phyloP scores from a whole-genome alignment of 768 basidiomycete species.

The Psilocybe azurescens region DNA sequence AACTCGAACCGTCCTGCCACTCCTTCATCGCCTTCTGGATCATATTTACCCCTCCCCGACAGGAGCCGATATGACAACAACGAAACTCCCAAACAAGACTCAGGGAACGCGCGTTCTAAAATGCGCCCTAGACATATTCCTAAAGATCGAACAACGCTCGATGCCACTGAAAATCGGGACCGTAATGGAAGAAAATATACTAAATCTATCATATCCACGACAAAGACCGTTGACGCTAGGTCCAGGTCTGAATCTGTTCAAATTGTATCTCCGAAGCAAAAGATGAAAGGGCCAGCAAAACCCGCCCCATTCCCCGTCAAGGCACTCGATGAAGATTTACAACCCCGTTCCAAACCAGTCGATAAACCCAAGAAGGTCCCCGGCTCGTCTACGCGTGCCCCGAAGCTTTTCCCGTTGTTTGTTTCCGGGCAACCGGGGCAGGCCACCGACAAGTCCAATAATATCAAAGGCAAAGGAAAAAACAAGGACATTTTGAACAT shows the following conservation, averaged over 20 bases:
- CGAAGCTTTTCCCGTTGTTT: constrained; percentile 23
- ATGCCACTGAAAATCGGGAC: not conserved
- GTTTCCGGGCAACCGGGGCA: constrained; percentile 13
- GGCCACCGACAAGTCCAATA: not conserved
- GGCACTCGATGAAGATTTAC: not conserved
- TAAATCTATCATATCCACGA: not conserved
- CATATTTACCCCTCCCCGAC: not conserved
- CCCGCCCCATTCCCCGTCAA: not conserved
- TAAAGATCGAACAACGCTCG: not conserved
- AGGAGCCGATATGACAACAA: not conserved
- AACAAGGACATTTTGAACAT: constrained; percentile 13
- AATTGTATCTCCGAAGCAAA: not conserved
- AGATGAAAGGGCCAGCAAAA: not conserved
- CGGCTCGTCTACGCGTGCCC: not conserved
- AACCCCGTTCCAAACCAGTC: not conserved
- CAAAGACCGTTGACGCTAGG: not conserved
- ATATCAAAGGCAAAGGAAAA: constrained; percentile 23
- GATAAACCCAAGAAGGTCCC: not conserved
- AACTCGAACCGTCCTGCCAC: constrained; percentile 16
- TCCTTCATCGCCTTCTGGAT: constrained; percentile 2
- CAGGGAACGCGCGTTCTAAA: not conserved
- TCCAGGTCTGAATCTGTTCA: not conserved
- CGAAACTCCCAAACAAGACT: not conserved
- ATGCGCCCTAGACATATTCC: not conserved
- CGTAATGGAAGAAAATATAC: not conserved